These are phyloP conservation scores for Beauveria asiatica DNA, from an alignment of 2,329 filamentous ascomycete species.

Conservation along the genomic window DNA sequence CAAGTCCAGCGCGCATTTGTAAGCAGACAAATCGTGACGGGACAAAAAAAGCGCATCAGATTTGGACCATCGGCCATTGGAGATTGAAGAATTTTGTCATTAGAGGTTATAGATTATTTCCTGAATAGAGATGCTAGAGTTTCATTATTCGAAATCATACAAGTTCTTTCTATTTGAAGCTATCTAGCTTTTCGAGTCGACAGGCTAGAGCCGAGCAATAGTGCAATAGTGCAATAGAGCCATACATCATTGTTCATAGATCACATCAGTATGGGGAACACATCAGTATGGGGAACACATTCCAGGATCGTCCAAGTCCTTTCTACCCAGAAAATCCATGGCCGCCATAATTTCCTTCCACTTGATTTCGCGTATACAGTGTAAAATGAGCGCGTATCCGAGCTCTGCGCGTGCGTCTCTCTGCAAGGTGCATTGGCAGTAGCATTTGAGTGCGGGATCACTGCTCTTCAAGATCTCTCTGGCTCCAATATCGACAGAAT, in stretches of 20 bases:
- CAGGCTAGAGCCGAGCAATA: conserved; percentile 1
- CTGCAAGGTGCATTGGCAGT: conserved; percentile 23
- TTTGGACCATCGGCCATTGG: neutral
- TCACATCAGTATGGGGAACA: conserved; percentile 3
- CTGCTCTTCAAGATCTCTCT: conserved; percentile 16
- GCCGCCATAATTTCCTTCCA: conserved; percentile 23
- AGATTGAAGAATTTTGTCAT: neutral
- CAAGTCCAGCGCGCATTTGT: conserved; percentile 1
- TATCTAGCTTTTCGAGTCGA: neutral
- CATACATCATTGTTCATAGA: neutral
- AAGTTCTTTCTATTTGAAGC: neutral
- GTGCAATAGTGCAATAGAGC: neutral
- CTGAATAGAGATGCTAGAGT: too few species aligned
- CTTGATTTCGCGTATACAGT: conserved; percentile 16
- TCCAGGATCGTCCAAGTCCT: conserved; percentile 20
- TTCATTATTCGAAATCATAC: neutral
- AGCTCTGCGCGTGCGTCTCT: conserved; percentile 15
- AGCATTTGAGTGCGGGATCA: conserved; percentile 21
- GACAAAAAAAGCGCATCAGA: neutral
- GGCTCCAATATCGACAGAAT: conserved; percentile 19
- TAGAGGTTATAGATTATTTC: neutral
- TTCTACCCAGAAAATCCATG: conserved; percentile 19
- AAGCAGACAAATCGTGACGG: neutral
- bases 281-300: neutral
- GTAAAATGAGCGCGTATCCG: conserved; percentile 15